These are phyloP conservation scores for Tolypocladium ovalisporum DNA, from an alignment of 2,329 filamentous ascomycete genomes.

Conservation along the genomic window DNA sequence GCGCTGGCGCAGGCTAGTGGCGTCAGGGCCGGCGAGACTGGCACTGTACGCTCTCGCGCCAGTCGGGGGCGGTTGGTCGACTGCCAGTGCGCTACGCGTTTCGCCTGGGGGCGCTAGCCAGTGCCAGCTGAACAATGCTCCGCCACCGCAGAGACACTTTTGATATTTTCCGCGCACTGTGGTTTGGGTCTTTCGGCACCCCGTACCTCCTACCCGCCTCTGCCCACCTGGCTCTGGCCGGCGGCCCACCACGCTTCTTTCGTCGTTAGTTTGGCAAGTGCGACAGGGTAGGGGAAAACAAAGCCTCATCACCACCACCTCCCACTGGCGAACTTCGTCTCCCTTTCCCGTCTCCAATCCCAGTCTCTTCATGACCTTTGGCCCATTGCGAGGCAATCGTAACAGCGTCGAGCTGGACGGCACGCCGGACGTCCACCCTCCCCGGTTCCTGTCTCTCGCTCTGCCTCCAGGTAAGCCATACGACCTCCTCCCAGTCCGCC, in stretches of 20 bases:
- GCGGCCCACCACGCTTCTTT: slow-evolving; percentile 15
- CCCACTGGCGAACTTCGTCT: slow-evolving; percentile 16
- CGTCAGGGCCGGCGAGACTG: background rate
- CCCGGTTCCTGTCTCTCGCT: slow-evolving; percentile 14
- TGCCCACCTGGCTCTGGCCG: slow-evolving; percentile 3
- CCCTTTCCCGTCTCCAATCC: slow-evolving; percentile 10
- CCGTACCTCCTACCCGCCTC: slow-evolving; percentile 2
- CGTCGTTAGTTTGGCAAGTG: slow-evolving; percentile 17
- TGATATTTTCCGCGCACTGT: background rate
- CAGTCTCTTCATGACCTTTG: slow-evolving; percentile 19
- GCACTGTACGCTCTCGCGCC: background rate
- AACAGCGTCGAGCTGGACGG: slow-evolving; percentile 25
- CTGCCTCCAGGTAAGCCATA: slow-evolving; percentile 18
- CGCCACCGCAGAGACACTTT: background rate
- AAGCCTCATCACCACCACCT: slow-evolving; percentile 29
- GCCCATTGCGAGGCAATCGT: slow-evolving; percentile 29
- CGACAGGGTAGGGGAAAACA: slow-evolving; percentile 27
- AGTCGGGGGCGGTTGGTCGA: background rate
- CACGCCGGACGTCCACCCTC: slow-evolving; percentile 14
- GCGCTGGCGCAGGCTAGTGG: background rate
- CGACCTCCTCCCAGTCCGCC: slow-evolving; percentile 6
- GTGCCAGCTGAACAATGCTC: background rate
- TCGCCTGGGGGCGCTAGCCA: background rate
- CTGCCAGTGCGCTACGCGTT: background rate
- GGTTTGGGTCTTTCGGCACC: background rate